Evolutionary conservation across 2,329 filamentous ascomycete species (phyloP).

Genomic region (Verticillium nonalfalfae): DNA sequence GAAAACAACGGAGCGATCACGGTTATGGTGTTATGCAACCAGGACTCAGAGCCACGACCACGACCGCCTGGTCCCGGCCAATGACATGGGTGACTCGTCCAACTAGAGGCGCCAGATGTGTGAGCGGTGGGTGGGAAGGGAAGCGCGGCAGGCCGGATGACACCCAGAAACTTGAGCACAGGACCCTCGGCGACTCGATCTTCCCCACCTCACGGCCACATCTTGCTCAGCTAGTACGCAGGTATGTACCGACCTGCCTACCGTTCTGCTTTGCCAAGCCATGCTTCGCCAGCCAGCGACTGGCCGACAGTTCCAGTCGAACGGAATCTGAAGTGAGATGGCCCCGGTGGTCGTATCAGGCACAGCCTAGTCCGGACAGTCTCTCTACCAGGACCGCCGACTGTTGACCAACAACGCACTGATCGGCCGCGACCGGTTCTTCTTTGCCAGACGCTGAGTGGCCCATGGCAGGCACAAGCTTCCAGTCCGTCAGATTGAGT

Average conservation of each 20-base stretch:
- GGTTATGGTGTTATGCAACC: neutral
- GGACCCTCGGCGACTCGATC: neutral
- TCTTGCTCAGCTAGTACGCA: neutral
- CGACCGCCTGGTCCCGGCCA: neutral
- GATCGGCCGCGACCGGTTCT: neutral
- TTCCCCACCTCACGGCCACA: neutral
- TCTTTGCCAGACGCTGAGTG: neutral
- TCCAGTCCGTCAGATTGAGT: neutral
- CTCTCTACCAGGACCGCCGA: neutral
- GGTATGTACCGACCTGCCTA: neutral
- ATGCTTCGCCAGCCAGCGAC: neutral
- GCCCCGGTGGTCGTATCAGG: neutral
- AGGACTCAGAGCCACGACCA: neutral
- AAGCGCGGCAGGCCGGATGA: neutral
- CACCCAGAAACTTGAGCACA: neutral
- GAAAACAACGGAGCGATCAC: neutral
- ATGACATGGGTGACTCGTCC: constrained; percentile 2
- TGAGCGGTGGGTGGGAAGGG: constrained; percentile 2
- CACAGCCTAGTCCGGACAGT: neutral
- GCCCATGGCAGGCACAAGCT: constrained; percentile 1
- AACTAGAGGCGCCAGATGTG: constrained; percentile 10
- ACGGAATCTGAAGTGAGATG: neutral
- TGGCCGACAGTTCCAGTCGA: neutral
- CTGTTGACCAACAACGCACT: neutral
- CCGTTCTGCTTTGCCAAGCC: neutral